Conservation (phyloP, 1,284 basidiomycete genomes). For the Vanrija sp. region DNA sequence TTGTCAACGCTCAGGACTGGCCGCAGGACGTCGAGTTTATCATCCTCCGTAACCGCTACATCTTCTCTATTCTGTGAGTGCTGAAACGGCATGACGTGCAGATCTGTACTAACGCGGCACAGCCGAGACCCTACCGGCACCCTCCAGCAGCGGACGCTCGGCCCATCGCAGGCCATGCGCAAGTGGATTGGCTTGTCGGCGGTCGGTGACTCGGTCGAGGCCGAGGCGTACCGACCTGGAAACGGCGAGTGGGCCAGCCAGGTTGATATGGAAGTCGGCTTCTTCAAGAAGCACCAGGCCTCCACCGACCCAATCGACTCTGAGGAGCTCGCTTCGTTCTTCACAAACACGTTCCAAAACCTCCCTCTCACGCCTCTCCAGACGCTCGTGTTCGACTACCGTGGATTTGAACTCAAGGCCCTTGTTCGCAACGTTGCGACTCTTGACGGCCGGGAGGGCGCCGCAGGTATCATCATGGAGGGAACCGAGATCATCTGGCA, state of each 20-base stretch:
- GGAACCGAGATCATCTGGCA: conserved; percentile 86
- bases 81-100: not conserved
- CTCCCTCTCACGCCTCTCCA: conserved; percentile 60
- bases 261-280: conserved; percentile 74
- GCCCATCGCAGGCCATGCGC: conserved; percentile 54
- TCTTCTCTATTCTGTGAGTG: conserved; percentile 59
- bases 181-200: conserved; percentile 82
- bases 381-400: conserved; percentile 82
- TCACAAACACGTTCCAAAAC: conserved; percentile 69
- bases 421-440: conserved; percentile 65
- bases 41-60: conserved; percentile 64
- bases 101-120: not conserved
- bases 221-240: conserved; percentile 62
- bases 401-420: conserved; percentile 77
- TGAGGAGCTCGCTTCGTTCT: conserved; percentile 76
- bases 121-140: conserved; percentile 67
- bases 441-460: conserved; percentile 50
- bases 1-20: conserved; percentile 74
- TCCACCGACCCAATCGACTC: conserved; percentile 70
- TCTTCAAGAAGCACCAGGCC: conserved; percentile 62
- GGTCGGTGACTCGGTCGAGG: conserved; percentile 67
- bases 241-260: conserved; percentile 68
- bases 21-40: conserved; percentile 63
- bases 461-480: conserved; percentile 79
- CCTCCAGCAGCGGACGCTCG: conserved; percentile 61